Conservation (phyloP, 164 flowering plant species). For the Cinnamomum chago region DNA sequence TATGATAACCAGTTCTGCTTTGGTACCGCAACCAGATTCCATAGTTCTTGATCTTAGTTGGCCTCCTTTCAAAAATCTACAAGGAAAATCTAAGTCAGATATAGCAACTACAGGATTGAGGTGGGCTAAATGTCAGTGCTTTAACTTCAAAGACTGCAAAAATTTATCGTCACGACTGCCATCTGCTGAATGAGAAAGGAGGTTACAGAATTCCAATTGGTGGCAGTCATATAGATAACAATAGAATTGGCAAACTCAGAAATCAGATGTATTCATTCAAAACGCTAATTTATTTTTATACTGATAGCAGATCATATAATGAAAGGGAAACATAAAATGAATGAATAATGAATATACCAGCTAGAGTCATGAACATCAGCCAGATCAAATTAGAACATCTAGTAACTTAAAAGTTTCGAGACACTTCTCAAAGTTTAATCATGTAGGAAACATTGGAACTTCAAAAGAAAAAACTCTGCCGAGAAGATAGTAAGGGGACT, state of each 20-base stretch:
- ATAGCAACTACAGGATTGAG: not conserved
- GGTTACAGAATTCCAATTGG: not conserved
- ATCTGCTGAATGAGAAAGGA: not conserved
- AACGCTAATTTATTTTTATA: not conserved
- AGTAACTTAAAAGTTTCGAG: not conserved
- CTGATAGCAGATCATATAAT: not conserved
- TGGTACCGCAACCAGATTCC: conserved; percentile 30
- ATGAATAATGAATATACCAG: not conserved
- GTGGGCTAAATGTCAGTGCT: not conserved
- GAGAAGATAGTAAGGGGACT: too few relatives aligned
- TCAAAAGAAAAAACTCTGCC: too few relatives aligned
- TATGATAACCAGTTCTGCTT: conserved; percentile 30
- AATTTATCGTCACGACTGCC: not conserved
- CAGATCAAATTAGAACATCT: not conserved
- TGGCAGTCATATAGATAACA: not conserved
- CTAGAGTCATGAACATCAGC: not conserved
- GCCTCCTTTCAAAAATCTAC: conserved; percentile 26
- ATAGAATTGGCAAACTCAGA: not conserved
- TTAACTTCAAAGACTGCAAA: not conserved
- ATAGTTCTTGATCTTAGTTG: conserved; percentile 24
- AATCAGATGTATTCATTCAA: not conserved
- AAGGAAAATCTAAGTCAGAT: not conserved
- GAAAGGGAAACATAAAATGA: not conserved
- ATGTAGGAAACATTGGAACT: too few relatives aligned
- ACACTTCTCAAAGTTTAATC: too few relatives aligned